Evolutionary conservation across 441 rosid species (phyloP).

Genomic region (Arabidopsis lyrata): DNA sequence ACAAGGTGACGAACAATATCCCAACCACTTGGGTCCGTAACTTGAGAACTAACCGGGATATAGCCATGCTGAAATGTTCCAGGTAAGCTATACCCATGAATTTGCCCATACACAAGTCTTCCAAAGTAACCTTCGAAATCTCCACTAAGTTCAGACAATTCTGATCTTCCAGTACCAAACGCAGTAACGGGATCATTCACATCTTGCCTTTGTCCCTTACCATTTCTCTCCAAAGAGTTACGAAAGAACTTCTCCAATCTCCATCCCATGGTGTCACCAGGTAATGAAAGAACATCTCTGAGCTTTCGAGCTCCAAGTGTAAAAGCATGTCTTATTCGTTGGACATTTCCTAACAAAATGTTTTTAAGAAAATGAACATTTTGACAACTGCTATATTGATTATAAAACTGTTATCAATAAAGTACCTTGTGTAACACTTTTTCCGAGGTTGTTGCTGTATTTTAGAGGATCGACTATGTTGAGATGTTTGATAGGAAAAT

Average conservation of each 20-base stretch:
- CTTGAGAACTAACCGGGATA: conserved; percentile 48
- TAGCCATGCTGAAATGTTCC: conserved; percentile 45
- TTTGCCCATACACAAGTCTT: conserved; percentile 59
- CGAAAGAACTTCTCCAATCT: conserved; percentile 67
- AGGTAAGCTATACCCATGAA: conserved; percentile 54
- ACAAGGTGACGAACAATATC: conserved; percentile 44
- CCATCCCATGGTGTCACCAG: conserved; percentile 68
- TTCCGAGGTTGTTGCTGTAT: conserved; percentile 87
- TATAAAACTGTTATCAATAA: neutral
- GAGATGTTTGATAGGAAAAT: conserved; percentile 67
- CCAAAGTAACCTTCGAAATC: conserved; percentile 55
- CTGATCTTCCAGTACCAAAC: conserved; percentile 83
- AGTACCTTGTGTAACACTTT: conserved; percentile 86
- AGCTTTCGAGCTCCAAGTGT: conserved; percentile 67
- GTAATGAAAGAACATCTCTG: conserved; percentile 61
- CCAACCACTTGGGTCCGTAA: conserved; percentile 46
- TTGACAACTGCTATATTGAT: conserved; percentile 14
- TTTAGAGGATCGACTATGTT: conserved; percentile 92
- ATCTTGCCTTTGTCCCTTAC: conserved; percentile 89
- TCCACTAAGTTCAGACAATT: conserved; percentile 67
- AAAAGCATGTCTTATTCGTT: conserved; percentile 73
- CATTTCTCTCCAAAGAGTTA: conserved; percentile 80
- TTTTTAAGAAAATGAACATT: neutral
- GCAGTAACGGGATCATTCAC: conserved; percentile 68
- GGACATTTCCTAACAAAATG: conserved; percentile 65